Base-by-base conservation (phyloP, 768 basidiomycete genomes). In the Paxillus ammoniavirescens region DNA sequence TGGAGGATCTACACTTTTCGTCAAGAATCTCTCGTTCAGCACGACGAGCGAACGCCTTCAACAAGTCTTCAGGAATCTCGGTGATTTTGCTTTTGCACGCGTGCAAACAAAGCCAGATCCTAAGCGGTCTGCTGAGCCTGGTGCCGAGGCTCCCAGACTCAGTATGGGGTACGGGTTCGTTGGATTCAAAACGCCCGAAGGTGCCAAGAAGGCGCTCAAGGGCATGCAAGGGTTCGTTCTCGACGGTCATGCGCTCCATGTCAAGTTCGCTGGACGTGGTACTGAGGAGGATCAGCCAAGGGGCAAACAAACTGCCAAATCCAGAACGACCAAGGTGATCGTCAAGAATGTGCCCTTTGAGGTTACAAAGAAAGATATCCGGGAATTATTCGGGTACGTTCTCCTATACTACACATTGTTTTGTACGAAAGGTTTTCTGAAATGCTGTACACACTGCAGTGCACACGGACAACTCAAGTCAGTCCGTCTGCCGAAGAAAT, bases 301-400 rank as follows among this genome's bases (percentile, higher is more conserved):
- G 31, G 75, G 68, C 52, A 71, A 65, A 23, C 73, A 61, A 14
- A 59, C 59, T 8, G 69, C 73, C 30, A 86, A 82, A 73, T 82
- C 79, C 47, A 79, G 79, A 54, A 88, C 89, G 57, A 90, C 93
- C 58, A 98, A 98, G 83, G 86, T 98, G 80, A 84, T 98, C 47
- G 93, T 98, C 60, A 98, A 98, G 83, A 99, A 99, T 63, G 81
- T 98, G 50, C 94, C 97, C 38, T 99, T 99, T 75, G 97, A 99
- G 71, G 92, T 89, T 42, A 88, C 88, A 41, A 92, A 89, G 77
- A 93, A 90, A 73, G 97, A 99, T 61, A 79, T 99, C 23, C 78
- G 89, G 50, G 89, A 91, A 56, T 70, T 98, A 35, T 97, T 98
- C 69, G 81, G 88, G 93, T 95, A 58, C 52, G 87, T 79, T n/a